Base-by-base conservation (phyloP, 352 stramenopile species). In the Thalassiosira sp. region DNA sequence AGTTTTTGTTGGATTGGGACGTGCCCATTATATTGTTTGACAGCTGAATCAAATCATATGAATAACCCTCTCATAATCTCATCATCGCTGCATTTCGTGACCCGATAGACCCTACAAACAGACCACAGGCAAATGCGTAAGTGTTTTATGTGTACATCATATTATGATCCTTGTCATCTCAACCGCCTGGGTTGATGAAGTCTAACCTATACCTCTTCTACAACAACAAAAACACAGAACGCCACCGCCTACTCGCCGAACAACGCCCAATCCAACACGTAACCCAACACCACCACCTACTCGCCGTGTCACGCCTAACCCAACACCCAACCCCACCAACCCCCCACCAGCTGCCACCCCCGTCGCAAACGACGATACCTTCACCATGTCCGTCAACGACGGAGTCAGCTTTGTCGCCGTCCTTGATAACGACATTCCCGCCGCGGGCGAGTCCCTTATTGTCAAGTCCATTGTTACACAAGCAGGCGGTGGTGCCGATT, bases 381-480 rank as follows among this genome's bases (percentile, higher is more conserved):
- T 20, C n/a, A 60, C 46, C 25, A 22, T 72, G n/a, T 24, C 2
- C 1, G 27, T n/a, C 20, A 31, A 8, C 37, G 62, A 53, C 22
- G 48, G 20, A 24, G 22, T 52, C 0, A 24, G 43, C 8, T 72
- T 61, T 33, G 45, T 72, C 51, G 8, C 48, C 27, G 62, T 72
- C 10, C 48, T 72, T 20, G 62, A 27, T 15, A 72, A 72, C 45
- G 62, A 72, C 45, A 72, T 35, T 20, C 11, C 60, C 18, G 43
- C 11, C 3, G 31, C 46, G 16, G 43, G 28, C 18, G 22, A 72
- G 16, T 54, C 62, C 20, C 43, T 72, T 53, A 52, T 42, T 24
- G 49, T 72, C 10, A 43, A 43, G 53, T 54, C 25, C 40, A 72
- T 54, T 16, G 13, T 42, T 13, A 33, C 10, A 1, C 16, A 60